Evolutionary conservation across 2,329 filamentous ascomycete genomes (phyloP).

Genomic region (Aurifilum marmelostoma): DNA sequence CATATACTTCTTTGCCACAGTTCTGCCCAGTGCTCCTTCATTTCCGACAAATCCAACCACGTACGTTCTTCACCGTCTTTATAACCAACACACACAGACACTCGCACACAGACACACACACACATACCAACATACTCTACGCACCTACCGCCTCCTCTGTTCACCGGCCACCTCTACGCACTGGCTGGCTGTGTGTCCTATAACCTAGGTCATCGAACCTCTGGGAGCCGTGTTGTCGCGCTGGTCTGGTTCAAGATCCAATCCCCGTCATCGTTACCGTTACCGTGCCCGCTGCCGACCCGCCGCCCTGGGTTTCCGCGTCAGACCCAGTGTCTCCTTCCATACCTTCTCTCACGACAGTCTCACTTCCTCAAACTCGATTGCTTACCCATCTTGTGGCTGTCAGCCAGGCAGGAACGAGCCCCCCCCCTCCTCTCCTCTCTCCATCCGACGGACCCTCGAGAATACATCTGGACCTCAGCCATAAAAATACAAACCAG

Average conservation of each 20-base stretch:
- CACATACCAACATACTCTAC: not conserved
- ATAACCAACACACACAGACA: no score
- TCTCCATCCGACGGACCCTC: not conserved
- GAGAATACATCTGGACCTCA: not conserved
- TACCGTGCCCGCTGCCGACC: not conserved
- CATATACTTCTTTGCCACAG: not conserved
- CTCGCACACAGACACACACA: not conserved
- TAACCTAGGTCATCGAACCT: not conserved
- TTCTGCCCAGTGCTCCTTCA: not conserved
- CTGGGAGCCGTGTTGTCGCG: not conserved
- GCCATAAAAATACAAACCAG: not conserved
- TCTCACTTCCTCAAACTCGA: not conserved
- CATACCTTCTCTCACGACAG: not conserved
- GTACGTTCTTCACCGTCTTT: slow-evolving; percentile 10
- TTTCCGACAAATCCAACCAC: not conserved
- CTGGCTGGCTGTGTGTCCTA: not conserved
- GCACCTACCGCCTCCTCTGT: not conserved
- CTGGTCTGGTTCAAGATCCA: not conserved
- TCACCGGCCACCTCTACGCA: not conserved
- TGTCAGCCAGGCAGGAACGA: slow-evolving; percentile 11
- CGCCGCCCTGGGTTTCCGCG: no score
- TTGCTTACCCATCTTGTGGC: slow-evolving; percentile 8
- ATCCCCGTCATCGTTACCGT: not conserved
- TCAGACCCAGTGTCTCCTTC: not conserved
- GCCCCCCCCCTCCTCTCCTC: no score